Percentiles rank a stretch among this genome's conserved stretches.
Conservation (phyloP, 352 stramenopile species). For the Aphanomyces stellatus region DNA sequence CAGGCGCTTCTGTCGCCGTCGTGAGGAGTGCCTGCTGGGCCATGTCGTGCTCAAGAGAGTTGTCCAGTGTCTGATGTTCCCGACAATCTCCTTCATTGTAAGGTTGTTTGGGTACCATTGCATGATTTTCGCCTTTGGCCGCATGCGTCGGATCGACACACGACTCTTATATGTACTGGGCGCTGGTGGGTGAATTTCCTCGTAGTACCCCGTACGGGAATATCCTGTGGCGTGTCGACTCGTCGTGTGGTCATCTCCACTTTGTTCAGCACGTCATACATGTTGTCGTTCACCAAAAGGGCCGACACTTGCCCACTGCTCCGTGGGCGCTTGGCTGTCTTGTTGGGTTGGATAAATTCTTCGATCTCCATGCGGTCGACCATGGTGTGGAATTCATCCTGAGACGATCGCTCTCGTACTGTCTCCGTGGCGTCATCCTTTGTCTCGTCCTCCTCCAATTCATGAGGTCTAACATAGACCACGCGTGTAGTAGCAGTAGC, state of each 20-base stretch:
- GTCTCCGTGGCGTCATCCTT: background rate
- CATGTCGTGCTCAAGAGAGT: background rate
- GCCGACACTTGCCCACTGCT: background rate
- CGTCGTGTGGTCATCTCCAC: background rate
- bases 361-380: background rate
- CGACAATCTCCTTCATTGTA: slow-evolving; percentile 5
- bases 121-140: background rate
- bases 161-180: background rate
- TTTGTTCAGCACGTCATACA: background rate
- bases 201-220: background rate
- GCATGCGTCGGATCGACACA: background rate
- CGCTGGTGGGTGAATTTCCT: background rate
- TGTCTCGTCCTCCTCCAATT: background rate
- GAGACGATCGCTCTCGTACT: background rate
- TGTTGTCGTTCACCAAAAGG: background rate
- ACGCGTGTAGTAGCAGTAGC: too few species aligned
- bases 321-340: background rate
- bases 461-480: too few species aligned
- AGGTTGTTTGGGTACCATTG: slow-evolving; percentile 1
- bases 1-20: background rate
- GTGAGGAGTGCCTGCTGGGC: background rate
- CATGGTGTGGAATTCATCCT: background rate
- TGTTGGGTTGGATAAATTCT: background rate
- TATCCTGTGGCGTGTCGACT: background rate
- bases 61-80: background rate